Evolutionary conservation across 306 rosid genomes (phyloP).

Genomic region (Alnus rubra): DNA sequence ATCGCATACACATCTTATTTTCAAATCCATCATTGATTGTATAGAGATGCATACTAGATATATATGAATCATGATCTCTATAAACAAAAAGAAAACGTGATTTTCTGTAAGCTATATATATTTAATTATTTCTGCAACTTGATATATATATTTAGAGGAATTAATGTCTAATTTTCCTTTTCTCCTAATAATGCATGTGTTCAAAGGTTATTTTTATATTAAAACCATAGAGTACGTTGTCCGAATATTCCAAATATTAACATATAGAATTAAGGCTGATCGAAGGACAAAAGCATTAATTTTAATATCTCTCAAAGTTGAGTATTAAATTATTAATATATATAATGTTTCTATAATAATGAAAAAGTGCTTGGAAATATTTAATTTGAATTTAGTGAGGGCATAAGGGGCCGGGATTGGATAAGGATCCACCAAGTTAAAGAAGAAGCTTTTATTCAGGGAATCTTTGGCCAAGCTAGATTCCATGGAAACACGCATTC

Average conservation of each 20-base stretch:
- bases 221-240: too few relatives aligned
- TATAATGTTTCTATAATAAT: background rate
- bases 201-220: too few relatives aligned
- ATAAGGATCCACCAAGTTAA: background rate
- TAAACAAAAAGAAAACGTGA: too few relatives aligned
- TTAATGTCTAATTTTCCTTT: too few relatives aligned
- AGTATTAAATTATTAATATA: background rate
- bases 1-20: too few relatives aligned
- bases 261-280: background rate
- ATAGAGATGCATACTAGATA: too few relatives aligned
- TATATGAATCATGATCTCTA: too few relatives aligned
- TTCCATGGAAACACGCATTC: slow-evolving; percentile 13
- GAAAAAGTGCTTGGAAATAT: slow-evolving; percentile 6
- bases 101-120: too few relatives aligned
- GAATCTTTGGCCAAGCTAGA: slow-evolving; percentile 23
- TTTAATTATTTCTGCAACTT: too few relatives aligned
- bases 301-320: background rate
- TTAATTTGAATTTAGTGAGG: background rate
- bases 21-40: too few relatives aligned
- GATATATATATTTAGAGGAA: too few relatives aligned
- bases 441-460: background rate
- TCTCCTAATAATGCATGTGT: too few relatives aligned
- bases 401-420: background rate
- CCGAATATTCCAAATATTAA: background rate
- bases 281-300: background rate